Conservation (phyloP, 1,284 basidiomycete species). For the Erythrobasidium hasegawianum region DNA sequence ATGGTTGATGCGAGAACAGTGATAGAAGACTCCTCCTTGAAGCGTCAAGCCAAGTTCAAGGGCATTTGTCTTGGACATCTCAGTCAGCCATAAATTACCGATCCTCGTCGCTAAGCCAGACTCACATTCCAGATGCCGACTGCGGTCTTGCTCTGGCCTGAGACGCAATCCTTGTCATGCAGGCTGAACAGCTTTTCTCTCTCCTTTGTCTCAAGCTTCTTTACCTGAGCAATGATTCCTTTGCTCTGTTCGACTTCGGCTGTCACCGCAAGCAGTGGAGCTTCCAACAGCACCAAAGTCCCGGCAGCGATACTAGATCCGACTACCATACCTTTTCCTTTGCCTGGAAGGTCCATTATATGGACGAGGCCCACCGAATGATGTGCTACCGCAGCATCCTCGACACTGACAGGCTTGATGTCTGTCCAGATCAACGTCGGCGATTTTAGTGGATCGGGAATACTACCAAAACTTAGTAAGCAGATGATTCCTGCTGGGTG, state of each 20-base stretch:
- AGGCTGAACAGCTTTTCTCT: background rate
- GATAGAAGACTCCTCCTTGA: background rate
- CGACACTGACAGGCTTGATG: no score
- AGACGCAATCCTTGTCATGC: background rate
- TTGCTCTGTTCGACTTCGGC: background rate
- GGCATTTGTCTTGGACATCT: background rate
- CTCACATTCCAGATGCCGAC: background rate
- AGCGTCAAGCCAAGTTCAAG: background rate
- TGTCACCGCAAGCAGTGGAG: background rate
- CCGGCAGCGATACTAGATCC: background rate
- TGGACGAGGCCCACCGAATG: background rate
- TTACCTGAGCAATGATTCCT: background rate
- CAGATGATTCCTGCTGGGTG: no score
- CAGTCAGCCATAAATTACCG: background rate
- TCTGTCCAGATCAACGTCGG: no score
- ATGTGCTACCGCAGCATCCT: no score
- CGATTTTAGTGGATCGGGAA: no score
- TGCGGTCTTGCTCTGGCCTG: background rate
- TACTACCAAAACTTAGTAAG: no score
- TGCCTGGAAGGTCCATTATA: background rate
- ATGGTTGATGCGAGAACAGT: background rate
- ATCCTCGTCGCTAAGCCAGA: no score
- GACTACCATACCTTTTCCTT: background rate
- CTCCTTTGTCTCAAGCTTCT: background rate
- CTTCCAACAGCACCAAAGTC: background rate